Evolutionary conservation across 2,329 filamentous ascomycete species (phyloP).

Genomic region (Aureobasidium sp.): DNA sequence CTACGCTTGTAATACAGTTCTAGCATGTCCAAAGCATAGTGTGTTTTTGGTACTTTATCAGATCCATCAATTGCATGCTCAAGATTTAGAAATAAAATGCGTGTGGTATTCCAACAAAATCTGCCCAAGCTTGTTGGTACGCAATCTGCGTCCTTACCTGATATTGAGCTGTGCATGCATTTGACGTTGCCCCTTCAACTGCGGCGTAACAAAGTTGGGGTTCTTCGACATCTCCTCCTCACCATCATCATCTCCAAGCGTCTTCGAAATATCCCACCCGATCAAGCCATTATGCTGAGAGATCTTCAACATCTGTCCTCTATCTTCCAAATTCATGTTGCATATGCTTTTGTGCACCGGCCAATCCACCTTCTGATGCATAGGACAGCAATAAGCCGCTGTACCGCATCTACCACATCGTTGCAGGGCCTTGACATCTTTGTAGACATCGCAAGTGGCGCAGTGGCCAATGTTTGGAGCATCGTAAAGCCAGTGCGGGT

Average conservation of each 20-base stretch:
- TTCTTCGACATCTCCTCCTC: neutral
- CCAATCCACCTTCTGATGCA: slow-evolving; percentile 17
- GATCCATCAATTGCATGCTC: too few relatives aligned
- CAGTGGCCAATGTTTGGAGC: slow-evolving; percentile 13
- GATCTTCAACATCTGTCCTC: slow-evolving; percentile 17
- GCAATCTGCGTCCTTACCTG: neutral
- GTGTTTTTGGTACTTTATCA: neutral
- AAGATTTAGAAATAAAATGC: too few relatives aligned
- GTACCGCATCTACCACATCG: slow-evolving; percentile 18
- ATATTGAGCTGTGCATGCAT: neutral
- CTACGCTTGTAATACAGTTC: too few relatives aligned
- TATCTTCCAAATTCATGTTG: slow-evolving; percentile 15
- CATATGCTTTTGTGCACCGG: slow-evolving; percentile 18
- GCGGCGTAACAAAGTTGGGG: neutral
- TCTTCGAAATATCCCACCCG: slow-evolving; percentile 3
- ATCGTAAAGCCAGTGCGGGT: slow-evolving; percentile 18
- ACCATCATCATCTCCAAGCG: neutral
- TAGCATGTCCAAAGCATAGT: neutral
- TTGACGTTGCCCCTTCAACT: neutral
- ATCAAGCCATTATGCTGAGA: slow-evolving; percentile 14
- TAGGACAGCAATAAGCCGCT: slow-evolving; percentile 17
- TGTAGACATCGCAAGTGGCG: slow-evolving; percentile 12
- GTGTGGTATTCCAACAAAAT: neutral
- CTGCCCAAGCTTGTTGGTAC: neutral
- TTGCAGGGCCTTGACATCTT: slow-evolving; percentile 4